Percentiles rank a stretch among this genome's conserved stretches.
These are phyloP conservation scores for Biancaea sappan DNA, from an alignment of 306 rosid species.

Conservation along the genomic window DNA sequence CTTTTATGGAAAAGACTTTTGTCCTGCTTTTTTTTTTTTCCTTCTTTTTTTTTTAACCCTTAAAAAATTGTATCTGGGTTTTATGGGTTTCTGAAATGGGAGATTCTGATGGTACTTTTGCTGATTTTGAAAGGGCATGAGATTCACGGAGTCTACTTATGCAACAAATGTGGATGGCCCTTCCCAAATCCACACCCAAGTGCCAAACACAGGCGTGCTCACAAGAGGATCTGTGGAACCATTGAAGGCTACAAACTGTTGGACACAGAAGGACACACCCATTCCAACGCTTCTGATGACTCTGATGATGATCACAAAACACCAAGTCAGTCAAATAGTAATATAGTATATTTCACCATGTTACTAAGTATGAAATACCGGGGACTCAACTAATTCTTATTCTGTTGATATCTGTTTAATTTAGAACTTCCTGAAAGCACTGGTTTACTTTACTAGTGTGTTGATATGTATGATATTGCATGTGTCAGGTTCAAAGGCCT, in stretches of 20 bases:
- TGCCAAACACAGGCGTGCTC: slow-evolving; percentile 70
- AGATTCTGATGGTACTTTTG: background rate
- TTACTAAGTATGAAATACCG: slow-evolving; percentile 5
- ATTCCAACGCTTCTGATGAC: slow-evolving; percentile 58
- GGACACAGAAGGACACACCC: slow-evolving; percentile 42
- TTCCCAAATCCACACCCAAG: slow-evolving; percentile 75
- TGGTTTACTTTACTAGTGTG: background rate
- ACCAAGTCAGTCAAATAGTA: slow-evolving; percentile 32
- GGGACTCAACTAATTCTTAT: background rate
- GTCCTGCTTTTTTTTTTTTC: background rate
- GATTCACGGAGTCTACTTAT: slow-evolving; percentile 53
- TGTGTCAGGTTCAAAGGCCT: slow-evolving; percentile 45
- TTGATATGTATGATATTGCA: slow-evolving; percentile 34
- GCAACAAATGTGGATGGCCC: slow-evolving; percentile 73
- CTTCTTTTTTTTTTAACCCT: background rate
- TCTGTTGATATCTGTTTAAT: background rate
- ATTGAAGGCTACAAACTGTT: slow-evolving; percentile 60
- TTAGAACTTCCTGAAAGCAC: slow-evolving; percentile 3
- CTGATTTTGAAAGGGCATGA: slow-evolving; percentile 49
- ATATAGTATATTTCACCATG: background rate
- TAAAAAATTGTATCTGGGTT: background rate
- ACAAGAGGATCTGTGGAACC: slow-evolving; percentile 88
- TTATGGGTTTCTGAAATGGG: background rate
- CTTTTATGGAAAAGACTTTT: slow-evolving; percentile 11
- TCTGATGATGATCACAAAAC: slow-evolving; percentile 54